Base-by-base conservation (phyloP, 495 filamentous ascomycete genomes). In the Podospora appendiculata region DNA sequence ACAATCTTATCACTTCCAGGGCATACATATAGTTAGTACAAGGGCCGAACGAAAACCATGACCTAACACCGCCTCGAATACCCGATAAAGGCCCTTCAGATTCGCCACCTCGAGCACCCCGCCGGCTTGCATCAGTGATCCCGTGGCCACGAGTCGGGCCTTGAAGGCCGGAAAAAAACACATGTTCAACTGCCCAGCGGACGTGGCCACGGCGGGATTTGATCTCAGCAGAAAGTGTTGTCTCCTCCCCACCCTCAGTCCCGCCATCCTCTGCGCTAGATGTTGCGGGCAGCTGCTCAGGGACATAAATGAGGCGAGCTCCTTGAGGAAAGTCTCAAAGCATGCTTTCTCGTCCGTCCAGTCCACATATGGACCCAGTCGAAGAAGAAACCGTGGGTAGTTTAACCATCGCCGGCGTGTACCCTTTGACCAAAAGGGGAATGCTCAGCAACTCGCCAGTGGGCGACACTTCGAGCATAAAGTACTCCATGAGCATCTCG, bases 401-500 rank as follows among this genome's bases (percentile, higher is more conserved):
- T 61, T 96, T 97, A 12, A 83, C 86, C 10, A 97, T 69, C 14
- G 81, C 79, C 0, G 94, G 94, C 38, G 82, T 82, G 63, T 97
- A 99, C 3, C 89, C 90, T 68, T 89, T 96, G 39, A 95, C 66
- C 17, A 99, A 70, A 3, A 99, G 74, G 0, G 94, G 94, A 45
- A 99, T 82, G 48, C 80, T 80, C 12, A 81, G 68, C 9, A 99
- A 71, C 49, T 93, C 80, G 14, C 91, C 94, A 0, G 85, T 75
- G 10, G 79, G 79, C 4, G 85, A 87, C 43, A 99, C 83, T 48
- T 94, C 82, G 44, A 99, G 64, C 12, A 84, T 80, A 72, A 99
- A 96, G 68, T 99, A 99, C 64, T 96, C 92, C 19, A 79, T 69
- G 2, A 99, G 79, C 89, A 99, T 94, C 53, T 90, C 84, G 14